Evolutionary conservation across 352 stramenopile species (phyloP).

Genomic region (Hyaloperonospora arabidopsidis): DNA sequence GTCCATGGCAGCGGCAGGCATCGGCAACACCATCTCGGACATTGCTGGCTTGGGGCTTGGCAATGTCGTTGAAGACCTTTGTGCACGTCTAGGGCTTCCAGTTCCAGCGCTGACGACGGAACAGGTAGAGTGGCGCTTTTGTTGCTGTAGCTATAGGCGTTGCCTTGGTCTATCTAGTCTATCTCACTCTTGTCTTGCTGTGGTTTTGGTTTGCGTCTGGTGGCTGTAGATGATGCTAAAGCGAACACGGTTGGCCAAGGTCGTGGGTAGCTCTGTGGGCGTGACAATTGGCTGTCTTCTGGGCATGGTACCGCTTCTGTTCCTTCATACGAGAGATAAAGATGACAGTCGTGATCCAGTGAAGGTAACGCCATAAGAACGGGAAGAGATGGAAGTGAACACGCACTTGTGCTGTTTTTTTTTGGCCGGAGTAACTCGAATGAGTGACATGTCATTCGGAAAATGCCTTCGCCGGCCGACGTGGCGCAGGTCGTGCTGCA

Average conservation of each 20-base stretch:
- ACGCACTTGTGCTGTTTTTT: too few species aligned
- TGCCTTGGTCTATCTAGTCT: neutral
- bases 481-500: constrained; percentile 42
- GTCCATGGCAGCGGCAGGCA: constrained; percentile 77
- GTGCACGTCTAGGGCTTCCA: constrained; percentile 51
- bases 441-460: constrained; percentile 8
- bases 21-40: constrained; percentile 83
- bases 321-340: constrained; percentile 55
- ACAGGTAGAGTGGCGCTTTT: constrained; percentile 33
- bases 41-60: constrained; percentile 57
- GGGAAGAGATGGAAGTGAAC: constrained; percentile 9
- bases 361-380: constrained; percentile 1
- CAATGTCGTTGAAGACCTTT: constrained; percentile 78
- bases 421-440: neutral
- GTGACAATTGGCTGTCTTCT: constrained; percentile 71
- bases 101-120: constrained; percentile 46
- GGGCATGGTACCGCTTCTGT: constrained; percentile 68
- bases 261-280: constrained; percentile 53
- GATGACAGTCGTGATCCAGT: neutral
- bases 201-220: too few species aligned
- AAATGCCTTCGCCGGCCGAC: constrained; percentile 14
- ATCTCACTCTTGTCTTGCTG: neutral
- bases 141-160: too few species aligned
- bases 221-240: constrained; percentile 47
- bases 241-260: constrained; percentile 57